A percentile compares a stretch with the other conserved stretches of the same genome.
phyloP scores from a whole-genome alignment of 257 asterid species.

The Orobanche coerulescens region DNA sequence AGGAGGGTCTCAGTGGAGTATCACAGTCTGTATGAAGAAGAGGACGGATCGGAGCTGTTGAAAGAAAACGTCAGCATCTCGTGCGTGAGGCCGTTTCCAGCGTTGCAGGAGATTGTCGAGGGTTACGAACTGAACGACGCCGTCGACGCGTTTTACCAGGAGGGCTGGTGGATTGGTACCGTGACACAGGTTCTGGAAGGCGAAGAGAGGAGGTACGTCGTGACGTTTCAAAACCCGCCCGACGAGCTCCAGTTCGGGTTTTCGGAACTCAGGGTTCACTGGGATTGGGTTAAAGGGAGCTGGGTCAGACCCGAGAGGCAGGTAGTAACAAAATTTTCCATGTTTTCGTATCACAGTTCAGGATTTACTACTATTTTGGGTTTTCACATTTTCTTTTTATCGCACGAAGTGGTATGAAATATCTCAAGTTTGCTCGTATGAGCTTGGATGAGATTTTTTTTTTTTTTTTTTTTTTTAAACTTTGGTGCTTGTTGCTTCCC shows the following conservation, averaged over 20 bases:
- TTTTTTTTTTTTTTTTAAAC: too few species aligned
- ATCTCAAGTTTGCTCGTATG: not conserved
- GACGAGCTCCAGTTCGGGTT: constrained; percentile 46
- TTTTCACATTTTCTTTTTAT: not conserved
- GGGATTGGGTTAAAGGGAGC: constrained; percentile 47
- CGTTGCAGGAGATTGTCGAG: constrained; percentile 13
- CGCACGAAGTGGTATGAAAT: not conserved
- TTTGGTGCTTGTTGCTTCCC: not conserved
- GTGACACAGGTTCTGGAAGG: constrained; percentile 26
- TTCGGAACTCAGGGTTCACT: constrained; percentile 53
- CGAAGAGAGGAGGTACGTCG: constrained; percentile 26
- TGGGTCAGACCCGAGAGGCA: constrained; percentile 51
- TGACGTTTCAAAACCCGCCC: constrained; percentile 45
- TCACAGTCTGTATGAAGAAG: constrained; percentile 31
- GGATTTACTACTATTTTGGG: not conserved
- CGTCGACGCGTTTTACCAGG: constrained; percentile 54
- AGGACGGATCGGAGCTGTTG: constrained; percentile 29
- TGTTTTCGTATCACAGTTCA: not conserved
- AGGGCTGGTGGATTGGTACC: constrained; percentile 71
- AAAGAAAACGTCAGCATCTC: constrained; percentile 31
- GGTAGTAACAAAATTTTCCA: constrained; percentile 27
- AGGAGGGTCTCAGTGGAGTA: constrained; percentile 38
- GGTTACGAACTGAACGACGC: constrained; percentile 35
- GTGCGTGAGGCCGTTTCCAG: constrained; percentile 47
- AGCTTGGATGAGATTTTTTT: not conserved